Evolutionary conservation across 1,284 basidiomycete species (phyloP), one percentile per base, ranked within the genome.

Genomic region (Ustilago bromivora): DNA sequence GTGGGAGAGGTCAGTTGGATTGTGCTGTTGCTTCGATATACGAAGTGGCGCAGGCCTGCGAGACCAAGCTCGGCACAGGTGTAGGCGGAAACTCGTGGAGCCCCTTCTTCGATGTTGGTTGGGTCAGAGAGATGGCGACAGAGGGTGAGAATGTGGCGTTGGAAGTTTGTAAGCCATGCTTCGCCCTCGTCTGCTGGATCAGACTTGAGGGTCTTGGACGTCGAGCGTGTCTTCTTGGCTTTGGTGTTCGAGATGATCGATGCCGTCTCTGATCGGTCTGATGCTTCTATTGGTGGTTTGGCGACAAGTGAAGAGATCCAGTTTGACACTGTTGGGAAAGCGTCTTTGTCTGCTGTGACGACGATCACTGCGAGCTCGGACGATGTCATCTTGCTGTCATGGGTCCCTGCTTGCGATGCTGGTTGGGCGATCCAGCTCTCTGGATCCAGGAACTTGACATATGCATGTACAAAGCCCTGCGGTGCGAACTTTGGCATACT

Each of bases 401-500:
- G n/a, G 15, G 51, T 28, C 1, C 52, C 31, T 9, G n/a, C 57
- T 15, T 32, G 23, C 9, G 23, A 7, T 11, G 13, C 31, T 2
- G 31, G 2, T 13, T 49, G 35, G 5, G 35, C 32, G 13, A 7
- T 58, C 63, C 57, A 58, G 36, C 56, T 74, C 36, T 57, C 43
- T 0, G 66, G 43, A 31, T 87, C 87, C 23, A 92, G 86, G 85
- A 93, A 96, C 41, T 91, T 91, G 61, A 98, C 91, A 82, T 96
- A 98, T 17, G 94, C 93, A 86, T 99, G 95, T 19, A 97, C 91
- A 86, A 98, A 98, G 0, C 93, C 93, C 1, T 92, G 88, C 0
- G 94, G 89, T 79, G 98, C 96, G 88, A 94, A 98, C 84, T 95
- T 95, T 0, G 97, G 96, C 11, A 99, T 90, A 84, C 96, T 99